These are phyloP conservation scores for Podospora pseudoanserina DNA, from an alignment of 495 filamentous ascomycete species.

Conservation along the genomic window DNA sequence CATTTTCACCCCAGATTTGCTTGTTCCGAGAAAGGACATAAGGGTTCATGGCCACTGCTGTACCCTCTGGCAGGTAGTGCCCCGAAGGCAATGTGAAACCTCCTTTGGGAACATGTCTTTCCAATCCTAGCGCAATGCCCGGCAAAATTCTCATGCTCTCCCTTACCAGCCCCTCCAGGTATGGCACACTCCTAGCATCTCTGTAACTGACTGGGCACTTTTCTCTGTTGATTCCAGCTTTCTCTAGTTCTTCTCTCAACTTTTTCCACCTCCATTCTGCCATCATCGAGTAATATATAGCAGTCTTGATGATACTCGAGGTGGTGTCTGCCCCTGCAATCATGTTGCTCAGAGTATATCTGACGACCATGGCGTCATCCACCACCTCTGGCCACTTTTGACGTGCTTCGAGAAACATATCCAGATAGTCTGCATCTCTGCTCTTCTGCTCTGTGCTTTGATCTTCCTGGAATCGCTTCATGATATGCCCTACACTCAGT, in stretches of 20 bases:
- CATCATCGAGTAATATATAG: constrained; percentile 52
- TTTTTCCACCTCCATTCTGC: constrained; percentile 29
- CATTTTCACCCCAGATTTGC: constrained; percentile 46
- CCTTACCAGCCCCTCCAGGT: constrained; percentile 54
- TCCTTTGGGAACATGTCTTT: constrained; percentile 44
- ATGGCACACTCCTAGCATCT: constrained; percentile 20
- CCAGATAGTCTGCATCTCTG: constrained; percentile 26
- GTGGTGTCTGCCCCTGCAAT: constrained; percentile 55
- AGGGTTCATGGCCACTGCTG: constrained; percentile 40
- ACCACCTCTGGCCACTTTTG: constrained; percentile 23
- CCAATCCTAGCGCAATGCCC: constrained; percentile 41
- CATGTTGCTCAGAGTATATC: constrained; percentile 34
- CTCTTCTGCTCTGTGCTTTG: constrained; percentile 18
- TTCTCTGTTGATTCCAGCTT: constrained; percentile 7
- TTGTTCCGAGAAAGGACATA: constrained; percentile 38
- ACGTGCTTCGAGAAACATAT: constrained; percentile 30
- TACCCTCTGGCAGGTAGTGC: constrained; percentile 33
- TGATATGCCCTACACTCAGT: constrained; percentile 10
- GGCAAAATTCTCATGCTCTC: constrained; percentile 53
- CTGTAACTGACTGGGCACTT: constrained; percentile 16
- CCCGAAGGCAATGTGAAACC: constrained; percentile 39
- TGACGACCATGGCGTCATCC: constrained; percentile 24
- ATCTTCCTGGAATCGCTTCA: constrained; percentile 16
- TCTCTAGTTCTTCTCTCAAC: constrained; percentile 41
- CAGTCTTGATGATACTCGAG: constrained; percentile 44